Base-by-base conservation (phyloP, 164 flowering plant species). In the Vitis riparia region DNA sequence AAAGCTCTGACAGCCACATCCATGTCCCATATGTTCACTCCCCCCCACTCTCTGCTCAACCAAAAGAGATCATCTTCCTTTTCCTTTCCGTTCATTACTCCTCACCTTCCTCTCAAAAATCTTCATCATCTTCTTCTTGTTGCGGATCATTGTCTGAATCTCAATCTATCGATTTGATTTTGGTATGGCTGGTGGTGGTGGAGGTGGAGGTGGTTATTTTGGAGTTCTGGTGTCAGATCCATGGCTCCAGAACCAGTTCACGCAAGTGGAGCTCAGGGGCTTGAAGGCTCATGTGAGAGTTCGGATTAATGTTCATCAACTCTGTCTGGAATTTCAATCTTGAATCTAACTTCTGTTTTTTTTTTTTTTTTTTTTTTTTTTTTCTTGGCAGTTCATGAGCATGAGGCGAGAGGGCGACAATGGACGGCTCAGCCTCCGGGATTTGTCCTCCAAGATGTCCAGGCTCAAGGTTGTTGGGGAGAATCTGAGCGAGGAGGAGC, bases 211-310 rank as follows among this genome's bases (percentile, higher is more conserved):
- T 37, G 90, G 88, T 9, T 90, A 85, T 73, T 81, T 87, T 3
- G 97, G 97, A 3, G 78, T 92, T 55, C 72, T 90, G 60, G 91
- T 90, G 3, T 92, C 97, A 50, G 97, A 92, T 89, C 94, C 94
- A 83, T 91, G 90, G 92, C 89, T 93, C 5, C 97, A 92, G 66
- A 89, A 89, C 73, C 94, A 92, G 86, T 92, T 90, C 87, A 92
- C 97, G 10, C 97, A 92, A 67, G 97, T 86, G 67, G 95, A 92
- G 84, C 95, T 92, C 44, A 88, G 93, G 52, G 84, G 87, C 79
- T 81, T 92, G 71, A 90, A 88, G 71, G 70, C 94, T 44, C 87
- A 91, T 30, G 97, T 90, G 76, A 72, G 83, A 37, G 44, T 37
- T 37, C 5, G 5, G 5, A 37, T 37, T 37, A 3, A 3, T 37